A percentile compares a stretch with the other conserved stretches of the same genome.
phyloP scores from a whole-genome alignment of 163 green algal genomes.

The Prototheca stagnorum region DNA sequence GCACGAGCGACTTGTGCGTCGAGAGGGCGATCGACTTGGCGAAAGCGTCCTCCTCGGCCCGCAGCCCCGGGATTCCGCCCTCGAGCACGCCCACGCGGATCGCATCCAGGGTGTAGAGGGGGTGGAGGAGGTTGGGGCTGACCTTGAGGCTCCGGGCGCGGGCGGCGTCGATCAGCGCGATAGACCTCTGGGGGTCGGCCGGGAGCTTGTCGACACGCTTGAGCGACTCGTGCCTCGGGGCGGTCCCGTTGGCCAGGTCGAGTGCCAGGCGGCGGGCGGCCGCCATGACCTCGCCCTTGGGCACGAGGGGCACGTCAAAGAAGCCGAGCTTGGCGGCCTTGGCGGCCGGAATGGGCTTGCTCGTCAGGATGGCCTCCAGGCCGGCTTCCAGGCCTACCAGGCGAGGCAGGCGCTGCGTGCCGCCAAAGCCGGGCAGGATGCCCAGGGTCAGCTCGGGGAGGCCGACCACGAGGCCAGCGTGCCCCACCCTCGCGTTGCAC shows the following conservation, averaged over 20 bases:
- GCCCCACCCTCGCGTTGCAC: constrained; percentile 65
- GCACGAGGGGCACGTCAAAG: constrained; percentile 40
- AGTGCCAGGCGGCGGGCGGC: constrained; percentile 44
- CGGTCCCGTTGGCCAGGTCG: constrained; percentile 49
- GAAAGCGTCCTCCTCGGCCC: constrained; percentile 63
- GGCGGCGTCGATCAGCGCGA: constrained; percentile 71
- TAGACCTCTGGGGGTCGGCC: constrained; percentile 52
- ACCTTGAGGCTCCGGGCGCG: constrained; percentile 40
- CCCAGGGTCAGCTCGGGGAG: constrained; percentile 87
- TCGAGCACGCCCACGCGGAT: constrained; percentile 57
- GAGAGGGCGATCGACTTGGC: constrained; percentile 52
- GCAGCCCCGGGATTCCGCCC: constrained; percentile 60
- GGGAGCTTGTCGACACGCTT: constrained; percentile 59
- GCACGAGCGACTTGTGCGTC: constrained; percentile 83
- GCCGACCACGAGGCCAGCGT: constrained; percentile 48
- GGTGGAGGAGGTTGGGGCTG: constrained; percentile 65
- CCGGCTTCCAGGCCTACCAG: constrained; percentile 66
- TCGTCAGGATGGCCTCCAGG: constrained; percentile 83
- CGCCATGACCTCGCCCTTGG: constrained; percentile 14
- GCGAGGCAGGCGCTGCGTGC: constrained; percentile 85
- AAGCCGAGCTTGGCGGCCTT: constrained; percentile 51
- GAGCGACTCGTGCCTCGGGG: neutral
- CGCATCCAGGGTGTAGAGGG: constrained; percentile 81
- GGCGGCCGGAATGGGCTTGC: constrained; percentile 35
- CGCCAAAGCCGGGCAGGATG: constrained; percentile 56